Conservation (phyloP, 768 basidiomycete genomes). For the Mycena indigotica region DNA sequence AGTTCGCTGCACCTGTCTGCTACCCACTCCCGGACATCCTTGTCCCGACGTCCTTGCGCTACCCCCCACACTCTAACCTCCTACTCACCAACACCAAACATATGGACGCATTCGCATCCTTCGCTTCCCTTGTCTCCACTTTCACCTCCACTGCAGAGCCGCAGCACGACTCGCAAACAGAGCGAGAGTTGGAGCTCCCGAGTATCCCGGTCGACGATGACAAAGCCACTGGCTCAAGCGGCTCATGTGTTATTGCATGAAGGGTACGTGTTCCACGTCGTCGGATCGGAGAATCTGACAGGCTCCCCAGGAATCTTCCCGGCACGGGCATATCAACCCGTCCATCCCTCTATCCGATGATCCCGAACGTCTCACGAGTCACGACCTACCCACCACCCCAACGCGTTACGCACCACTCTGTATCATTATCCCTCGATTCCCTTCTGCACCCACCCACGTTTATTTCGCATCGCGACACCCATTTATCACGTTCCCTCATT, state of each 20-base stretch:
- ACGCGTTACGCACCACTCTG: neutral
- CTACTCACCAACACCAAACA: conserved; percentile 8
- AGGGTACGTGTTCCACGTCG: neutral
- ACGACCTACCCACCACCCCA: neutral
- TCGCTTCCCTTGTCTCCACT: conserved; percentile 11
- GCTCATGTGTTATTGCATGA: conserved; percentile 18
- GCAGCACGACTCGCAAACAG: neutral
- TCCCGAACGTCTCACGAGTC: neutral
- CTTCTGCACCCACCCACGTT: neutral
- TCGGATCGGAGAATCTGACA: neutral
- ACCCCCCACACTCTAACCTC: conserved; percentile 5
- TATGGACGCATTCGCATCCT: conserved; percentile 20
- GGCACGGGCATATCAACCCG: neutral
- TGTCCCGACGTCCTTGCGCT: conserved; percentile 1
- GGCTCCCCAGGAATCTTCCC: neutral
- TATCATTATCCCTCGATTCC: neutral
- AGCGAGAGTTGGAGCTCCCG: conserved; percentile 8
- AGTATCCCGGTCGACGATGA: conserved; percentile 15
- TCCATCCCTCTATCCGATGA: no score
- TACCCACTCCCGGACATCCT: no score
- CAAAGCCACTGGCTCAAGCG: conserved; percentile 9
- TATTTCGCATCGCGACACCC: neutral
- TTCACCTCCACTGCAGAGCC: conserved; percentile 10
- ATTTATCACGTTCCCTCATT: no score
- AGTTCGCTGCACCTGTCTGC: no score